Evolutionary conservation across 2,329 filamentous ascomycete species (phyloP), one percentile per base, ranked within the genome.

Genomic region (Rutstroemia sp.): DNA sequence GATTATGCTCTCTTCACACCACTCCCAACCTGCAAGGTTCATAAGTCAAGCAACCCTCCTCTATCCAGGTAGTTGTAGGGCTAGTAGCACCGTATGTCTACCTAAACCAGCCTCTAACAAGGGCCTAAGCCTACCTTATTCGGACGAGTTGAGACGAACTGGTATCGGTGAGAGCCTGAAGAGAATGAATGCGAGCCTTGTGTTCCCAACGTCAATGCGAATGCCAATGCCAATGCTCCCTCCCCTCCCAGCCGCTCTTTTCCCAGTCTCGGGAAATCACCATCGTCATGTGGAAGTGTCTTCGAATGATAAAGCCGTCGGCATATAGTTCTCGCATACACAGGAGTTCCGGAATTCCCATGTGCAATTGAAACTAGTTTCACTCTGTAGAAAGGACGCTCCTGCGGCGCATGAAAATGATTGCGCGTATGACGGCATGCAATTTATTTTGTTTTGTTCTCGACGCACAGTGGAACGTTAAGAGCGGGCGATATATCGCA

Each of bases 341-440:
- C 25, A 27, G 6, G 25, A 27, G 4, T 12, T 34, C 9, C 30
- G 30, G 30, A 34, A 12, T 4, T 12, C 30, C 30, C 30, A 34
- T 34, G 30, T 34, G 30, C 30, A 34, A 34, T 34, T 12, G 30
- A 12, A 34, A 34, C 30, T 34, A 34, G 30, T 12, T 34, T 34
- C 30, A 12, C 30, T 34, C 30, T 2, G 30, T 34, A 10, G 30
- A 34, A 34, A 34, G 9, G 9, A 12, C 4, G 50, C 37, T 44
- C 44, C 42, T 54, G 41, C 44, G 52, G 49, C 53, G 59, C 62
- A 61, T 61, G 38, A 44, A 44, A 58, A 48, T 52, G 51, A 59
- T 62, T 59, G 59, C 62, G 56, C 56, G 58, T 65, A 62, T 63
- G 63, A 64, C 61, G 56, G 52, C 57, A 61, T 50, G 47, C 21